Percentiles rank a stretch among this genome's conserved stretches.
phyloP scores from a whole-genome alignment of 768 basidiomycete genomes.

The Pleurotus cornucopiae region DNA sequence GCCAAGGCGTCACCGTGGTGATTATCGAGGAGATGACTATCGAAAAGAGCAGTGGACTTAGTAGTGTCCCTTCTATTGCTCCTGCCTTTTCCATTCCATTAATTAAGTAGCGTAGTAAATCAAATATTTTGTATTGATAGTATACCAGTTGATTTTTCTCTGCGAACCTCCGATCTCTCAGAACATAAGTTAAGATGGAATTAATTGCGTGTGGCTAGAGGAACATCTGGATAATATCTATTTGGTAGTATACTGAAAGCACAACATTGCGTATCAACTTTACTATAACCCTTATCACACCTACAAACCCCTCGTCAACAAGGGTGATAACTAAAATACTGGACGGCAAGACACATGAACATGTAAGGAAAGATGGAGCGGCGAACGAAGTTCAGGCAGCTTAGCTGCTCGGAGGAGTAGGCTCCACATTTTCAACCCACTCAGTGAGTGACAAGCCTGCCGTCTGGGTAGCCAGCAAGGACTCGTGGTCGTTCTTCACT shows the following conservation, averaged over 20 bases:
- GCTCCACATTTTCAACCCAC: no score
- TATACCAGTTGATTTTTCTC: no score
- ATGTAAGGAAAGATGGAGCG: neutral
- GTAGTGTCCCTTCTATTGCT: no score
- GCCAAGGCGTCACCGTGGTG: conserved; percentile 40
- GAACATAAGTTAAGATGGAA: no score
- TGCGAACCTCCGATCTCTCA: no score
- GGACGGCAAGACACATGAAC: conserved; percentile 1
- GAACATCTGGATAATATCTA: conserved; percentile 5
- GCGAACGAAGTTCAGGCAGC: neutral
- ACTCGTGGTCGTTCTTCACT: conserved; percentile 28
- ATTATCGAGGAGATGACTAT: conserved; percentile 19
- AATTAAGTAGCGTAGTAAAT: no score
- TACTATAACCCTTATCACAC: neutral
- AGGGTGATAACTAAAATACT: neutral
- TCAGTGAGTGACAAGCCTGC: neutral
- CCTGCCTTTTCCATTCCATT: no score
- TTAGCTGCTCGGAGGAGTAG: no score
- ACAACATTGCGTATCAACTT: neutral
- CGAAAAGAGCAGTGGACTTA: conserved; percentile 4
- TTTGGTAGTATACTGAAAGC: conserved; percentile 5
- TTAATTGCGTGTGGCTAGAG: neutral
- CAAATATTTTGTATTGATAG: no score
- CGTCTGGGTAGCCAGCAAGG: conserved; percentile 28
- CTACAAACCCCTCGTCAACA: neutral